Base-by-base conservation (phyloP, 192 early-diverging fungal species). In the Gryganskiella cystojenkinii region DNA sequence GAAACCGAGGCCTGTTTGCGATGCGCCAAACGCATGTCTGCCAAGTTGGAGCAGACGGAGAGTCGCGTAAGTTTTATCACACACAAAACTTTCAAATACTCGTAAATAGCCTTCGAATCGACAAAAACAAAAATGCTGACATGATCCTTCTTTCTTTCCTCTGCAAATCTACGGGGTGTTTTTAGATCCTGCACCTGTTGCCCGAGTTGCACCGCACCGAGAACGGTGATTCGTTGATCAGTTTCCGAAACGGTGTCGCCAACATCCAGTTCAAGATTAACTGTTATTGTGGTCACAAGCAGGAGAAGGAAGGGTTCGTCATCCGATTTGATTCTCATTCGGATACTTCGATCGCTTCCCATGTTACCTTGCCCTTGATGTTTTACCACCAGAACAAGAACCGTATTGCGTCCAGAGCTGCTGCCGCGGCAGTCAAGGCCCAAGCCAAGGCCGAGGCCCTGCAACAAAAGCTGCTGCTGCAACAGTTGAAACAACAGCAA, bases 311-410 rank as follows among this genome's bases (percentile, higher is more conserved):
- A 42, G 74, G 74, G 24, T 78, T 78, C 46, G 67, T 78, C 5
- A 46, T 78, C 33, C 65, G 67, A 10, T 78, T 78, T 19, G 74
- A 78, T n/a, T 34, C 74, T n/a, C 55, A 53, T 43, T 52, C 66
- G 4, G 65, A 64, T 28, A 9, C 47, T 11, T 64, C 51, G n/a
- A 64, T 67, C 20, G 58, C 66, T 24, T 69, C 74, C 47, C 67
- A 69, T 46, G 49, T 64, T 14, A 64, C 74, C 10, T 28, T 56
- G 20, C 74, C 74, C 7, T 59, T 78, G 14, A 78, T 78, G 74
- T 78, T 78, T 37, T 78, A 78, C 30, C 74, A 78, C 54, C 66
- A 78, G 25, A 78, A 78, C 74, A 78, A 78, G 67, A 78, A 69
- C 40, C 65, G 74, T 22, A 59, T 78, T n/a, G 67, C 67, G 1